phyloP scores from a whole-genome alignment of 768 basidiomycete species.

The Mycena maculata region DNA sequence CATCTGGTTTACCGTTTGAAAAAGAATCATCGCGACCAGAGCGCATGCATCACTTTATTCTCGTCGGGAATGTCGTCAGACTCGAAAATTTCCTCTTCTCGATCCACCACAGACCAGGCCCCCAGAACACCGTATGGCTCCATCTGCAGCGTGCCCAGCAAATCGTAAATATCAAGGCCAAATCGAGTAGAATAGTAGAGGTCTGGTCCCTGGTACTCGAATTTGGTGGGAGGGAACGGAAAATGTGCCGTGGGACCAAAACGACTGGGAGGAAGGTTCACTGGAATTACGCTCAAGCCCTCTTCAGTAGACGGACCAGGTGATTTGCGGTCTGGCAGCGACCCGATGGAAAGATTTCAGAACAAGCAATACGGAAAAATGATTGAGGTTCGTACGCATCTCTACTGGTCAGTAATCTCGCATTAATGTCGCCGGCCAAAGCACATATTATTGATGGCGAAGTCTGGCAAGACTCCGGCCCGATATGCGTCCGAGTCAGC shows the following conservation, averaged over 20 bases:
- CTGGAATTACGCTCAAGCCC: conserved; percentile 14
- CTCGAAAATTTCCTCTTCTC: conserved; percentile 83
- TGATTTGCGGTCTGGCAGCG: background rate
- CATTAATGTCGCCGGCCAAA: no score
- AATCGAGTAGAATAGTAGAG: conserved; percentile 73
- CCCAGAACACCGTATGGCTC: conserved; percentile 72
- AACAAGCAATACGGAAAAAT: background rate
- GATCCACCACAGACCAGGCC: conserved; percentile 76
- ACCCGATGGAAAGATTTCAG: background rate
- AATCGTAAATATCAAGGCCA: conserved; percentile 73
- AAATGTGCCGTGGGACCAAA: conserved; percentile 59
- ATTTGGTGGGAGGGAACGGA: conserved; percentile 65
- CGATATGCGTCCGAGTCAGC: no score
- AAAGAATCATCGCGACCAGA: conserved; percentile 83
- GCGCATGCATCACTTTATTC: conserved; percentile 81
- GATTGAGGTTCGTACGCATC: background rate
- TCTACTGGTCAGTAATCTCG: background rate
- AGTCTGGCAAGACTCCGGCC: no score
- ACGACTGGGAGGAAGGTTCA: conserved; percentile 1
- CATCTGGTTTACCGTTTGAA: conserved; percentile 52
- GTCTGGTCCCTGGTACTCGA: conserved; percentile 58
- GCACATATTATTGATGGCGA: no score
- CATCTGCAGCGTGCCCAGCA: conserved; percentile 68
- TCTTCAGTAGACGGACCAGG: conserved; percentile 35
- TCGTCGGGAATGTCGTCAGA: conserved; percentile 77